phyloP scores from a whole-genome alignment of 2,329 filamentous ascomycete genomes.

The Neurospora crassa region DNA sequence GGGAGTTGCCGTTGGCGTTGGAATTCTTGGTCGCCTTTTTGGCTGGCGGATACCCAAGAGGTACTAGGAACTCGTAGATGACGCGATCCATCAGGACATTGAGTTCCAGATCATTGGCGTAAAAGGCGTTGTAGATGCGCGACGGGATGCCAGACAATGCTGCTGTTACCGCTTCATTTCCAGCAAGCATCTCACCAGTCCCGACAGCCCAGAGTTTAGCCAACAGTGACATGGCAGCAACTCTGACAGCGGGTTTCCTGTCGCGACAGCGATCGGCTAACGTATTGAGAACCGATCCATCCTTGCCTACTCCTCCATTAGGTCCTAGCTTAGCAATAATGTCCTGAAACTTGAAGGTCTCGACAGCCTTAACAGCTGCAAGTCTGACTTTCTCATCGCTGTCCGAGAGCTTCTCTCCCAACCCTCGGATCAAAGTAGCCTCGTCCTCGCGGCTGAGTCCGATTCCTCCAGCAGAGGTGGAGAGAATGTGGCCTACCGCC shows the following conservation, averaged over 20 bases:
- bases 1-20: constrained; percentile 46
- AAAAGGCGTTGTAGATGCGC: constrained; percentile 77
- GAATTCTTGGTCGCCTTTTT: constrained; percentile 55
- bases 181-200: constrained; percentile 73
- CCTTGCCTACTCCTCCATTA: constrained; percentile 63
- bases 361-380: constrained; percentile 78
- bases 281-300: constrained; percentile 69
- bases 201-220: constrained; percentile 91
- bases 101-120: constrained; percentile 80
- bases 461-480: constrained; percentile 85
- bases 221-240: constrained; percentile 77
- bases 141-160: constrained; percentile 77
- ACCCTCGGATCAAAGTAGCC: constrained; percentile 57
- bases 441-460: constrained; percentile 81
- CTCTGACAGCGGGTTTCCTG: constrained; percentile 68
- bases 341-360: constrained; percentile 69
- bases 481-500: constrained; percentile 72
- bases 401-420: constrained; percentile 77
- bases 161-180: constrained; percentile 64
- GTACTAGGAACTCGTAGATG: constrained; percentile 80
- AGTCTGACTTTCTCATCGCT: constrained; percentile 85
- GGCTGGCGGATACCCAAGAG: constrained; percentile 69
- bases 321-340: constrained; percentile 74
- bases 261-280: constrained; percentile 86
- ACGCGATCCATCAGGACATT: constrained; percentile 78